Conservation (phyloP, 163 green algal genomes). For the Chloromonas sp. region DNA sequence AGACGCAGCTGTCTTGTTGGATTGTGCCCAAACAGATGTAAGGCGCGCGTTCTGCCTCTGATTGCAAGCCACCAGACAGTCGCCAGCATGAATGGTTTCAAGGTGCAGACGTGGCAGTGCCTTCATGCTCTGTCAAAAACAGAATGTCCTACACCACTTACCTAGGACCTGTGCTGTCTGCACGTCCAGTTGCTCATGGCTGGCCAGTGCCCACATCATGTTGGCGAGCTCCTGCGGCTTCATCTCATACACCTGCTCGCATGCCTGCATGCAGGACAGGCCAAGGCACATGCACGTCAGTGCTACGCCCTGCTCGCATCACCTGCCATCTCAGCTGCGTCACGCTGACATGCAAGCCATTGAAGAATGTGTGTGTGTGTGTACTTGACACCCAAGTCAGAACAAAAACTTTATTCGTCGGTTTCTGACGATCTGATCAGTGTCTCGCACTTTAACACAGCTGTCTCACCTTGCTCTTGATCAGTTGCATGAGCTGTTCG, state of each 20-base stretch:
- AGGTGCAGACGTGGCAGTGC: too few relatives aligned
- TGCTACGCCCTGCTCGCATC: neutral
- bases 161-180: neutral
- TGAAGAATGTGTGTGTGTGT: too few relatives aligned
- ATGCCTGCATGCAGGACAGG: neutral
- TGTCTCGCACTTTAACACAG: neutral
- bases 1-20: too few relatives aligned
- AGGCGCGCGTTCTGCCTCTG: too few relatives aligned
- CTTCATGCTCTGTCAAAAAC: too few relatives aligned
- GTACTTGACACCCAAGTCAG: too few relatives aligned
- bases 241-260: conserved; percentile 16
- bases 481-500: conserved; percentile 37
- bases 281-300: neutral
- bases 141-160: neutral
- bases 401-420: too few relatives aligned
- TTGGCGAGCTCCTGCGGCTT: conserved; percentile 26
- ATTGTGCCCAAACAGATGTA: too few relatives aligned
- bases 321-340: neutral
- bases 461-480: conserved; percentile 19
- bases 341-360: too few relatives aligned
- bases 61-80: too few relatives aligned
- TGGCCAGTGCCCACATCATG: conserved; percentile 17
- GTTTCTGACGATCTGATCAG: too few relatives aligned
- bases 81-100: too few relatives aligned
- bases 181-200: conserved; percentile 11